phyloP scores from a whole-genome alignment of 768 basidiomycete genomes.

The Boletus insuetus region DNA sequence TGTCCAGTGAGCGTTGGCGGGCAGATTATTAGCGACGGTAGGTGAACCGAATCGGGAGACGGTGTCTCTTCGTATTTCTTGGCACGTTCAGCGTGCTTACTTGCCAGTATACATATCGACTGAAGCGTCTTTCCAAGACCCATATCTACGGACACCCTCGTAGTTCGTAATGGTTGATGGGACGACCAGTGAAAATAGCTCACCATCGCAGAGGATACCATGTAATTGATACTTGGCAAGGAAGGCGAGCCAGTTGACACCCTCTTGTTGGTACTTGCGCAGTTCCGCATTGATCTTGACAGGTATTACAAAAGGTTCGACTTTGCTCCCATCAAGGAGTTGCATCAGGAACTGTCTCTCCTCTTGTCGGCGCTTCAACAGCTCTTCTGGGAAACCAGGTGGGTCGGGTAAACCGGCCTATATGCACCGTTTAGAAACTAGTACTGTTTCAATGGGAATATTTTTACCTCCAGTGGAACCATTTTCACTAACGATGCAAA shows the following conservation, averaged over 20 bases:
- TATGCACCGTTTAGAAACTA: neutral
- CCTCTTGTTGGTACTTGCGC: slow-evolving; percentile 97
- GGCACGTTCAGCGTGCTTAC: slow-evolving; percentile 88
- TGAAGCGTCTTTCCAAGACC: slow-evolving; percentile 97
- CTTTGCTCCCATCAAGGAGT: slow-evolving; percentile 91
- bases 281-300: slow-evolving; percentile 89
- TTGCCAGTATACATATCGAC: slow-evolving; percentile 93
- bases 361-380: slow-evolving; percentile 78
- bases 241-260: slow-evolving; percentile 98
- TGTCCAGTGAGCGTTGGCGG: slow-evolving; percentile 98
- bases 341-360: slow-evolving; percentile 93
- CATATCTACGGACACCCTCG: slow-evolving; percentile 66
- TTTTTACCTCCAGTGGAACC: slow-evolving; percentile 89
- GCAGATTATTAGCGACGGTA: slow-evolving; percentile 93
- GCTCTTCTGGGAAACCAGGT: slow-evolving; percentile 83
- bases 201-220: slow-evolving; percentile 96
- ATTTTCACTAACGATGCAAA: slow-evolving; percentile 98
- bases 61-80: slow-evolving; percentile 62
- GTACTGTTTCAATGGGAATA: neutral
- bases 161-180: neutral
- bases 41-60: slow-evolving; percentile 74
- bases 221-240: slow-evolving; percentile 96
- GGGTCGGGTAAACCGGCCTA: slow-evolving; percentile 98
- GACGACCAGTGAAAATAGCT: slow-evolving; percentile 17
- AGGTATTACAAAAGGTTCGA: slow-evolving; percentile 85